phyloP scores from a whole-genome alignment of 2,329 filamentous ascomycete species.

The Penicillium sp. region DNA sequence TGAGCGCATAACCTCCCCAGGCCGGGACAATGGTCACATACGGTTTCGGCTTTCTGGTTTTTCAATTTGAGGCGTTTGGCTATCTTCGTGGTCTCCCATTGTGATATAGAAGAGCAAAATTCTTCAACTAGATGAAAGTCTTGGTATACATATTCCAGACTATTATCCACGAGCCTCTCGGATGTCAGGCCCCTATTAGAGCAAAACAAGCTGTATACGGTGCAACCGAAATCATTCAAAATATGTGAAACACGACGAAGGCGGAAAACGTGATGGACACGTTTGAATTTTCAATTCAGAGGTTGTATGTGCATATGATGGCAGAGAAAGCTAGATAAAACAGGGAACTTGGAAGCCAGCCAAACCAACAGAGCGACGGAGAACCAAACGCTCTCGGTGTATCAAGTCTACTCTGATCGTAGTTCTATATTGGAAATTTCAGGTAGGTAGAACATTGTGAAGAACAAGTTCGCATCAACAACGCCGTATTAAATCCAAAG shows the following conservation, averaged over 20 bases:
- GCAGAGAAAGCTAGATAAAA: constrained; percentile 19
- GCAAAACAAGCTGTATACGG: neutral
- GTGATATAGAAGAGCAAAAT: constrained; percentile 30
- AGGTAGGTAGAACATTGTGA: constrained; percentile 1
- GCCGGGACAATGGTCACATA: constrained; percentile 16
- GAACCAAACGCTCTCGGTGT: constrained; percentile 13
- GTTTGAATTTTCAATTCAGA: constrained; percentile 1
- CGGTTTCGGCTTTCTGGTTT: constrained; percentile 21
- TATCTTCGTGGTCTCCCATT: constrained; percentile 18
- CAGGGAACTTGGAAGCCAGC: constrained; percentile 10
- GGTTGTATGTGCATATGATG: constrained; percentile 28
- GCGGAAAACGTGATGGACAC: neutral
- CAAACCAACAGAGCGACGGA: constrained; percentile 11
- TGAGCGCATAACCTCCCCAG: constrained; percentile 30
- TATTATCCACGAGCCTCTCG: neutral
- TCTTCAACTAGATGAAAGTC: constrained; percentile 10
- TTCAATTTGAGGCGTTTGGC: constrained; percentile 28
- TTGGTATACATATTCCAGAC: neutral
- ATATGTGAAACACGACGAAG: neutral
- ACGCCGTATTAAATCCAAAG: constrained; percentile 17
- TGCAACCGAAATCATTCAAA: neutral
- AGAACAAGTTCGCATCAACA: constrained; percentile 9
- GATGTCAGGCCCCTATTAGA: neutral
- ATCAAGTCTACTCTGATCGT: constrained; percentile 22
- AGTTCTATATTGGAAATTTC: constrained; percentile 12